phyloP scores from a whole-genome alignment of 345 rosid genomes.

The Arabidopsis thaliana region DNA sequence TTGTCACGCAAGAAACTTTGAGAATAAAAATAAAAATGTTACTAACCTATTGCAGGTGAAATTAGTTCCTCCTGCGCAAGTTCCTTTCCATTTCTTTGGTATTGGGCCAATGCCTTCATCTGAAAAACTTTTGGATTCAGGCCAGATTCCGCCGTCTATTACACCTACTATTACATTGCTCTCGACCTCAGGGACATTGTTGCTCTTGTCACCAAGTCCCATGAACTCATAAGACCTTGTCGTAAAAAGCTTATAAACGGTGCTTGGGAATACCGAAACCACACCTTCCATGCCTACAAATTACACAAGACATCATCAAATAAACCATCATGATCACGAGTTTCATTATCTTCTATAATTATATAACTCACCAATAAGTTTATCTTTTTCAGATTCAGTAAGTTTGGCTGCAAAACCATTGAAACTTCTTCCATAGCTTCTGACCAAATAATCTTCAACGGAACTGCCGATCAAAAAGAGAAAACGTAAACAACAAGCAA shows the following conservation, averaged over 20 bases:
- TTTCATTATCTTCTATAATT: neutral
- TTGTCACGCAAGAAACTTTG: neutral
- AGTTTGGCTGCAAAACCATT: constrained; percentile 57
- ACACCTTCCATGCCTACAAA: constrained; percentile 50
- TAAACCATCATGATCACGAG: neutral
- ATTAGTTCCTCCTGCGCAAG: constrained; percentile 51
- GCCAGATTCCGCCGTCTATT: constrained; percentile 62
- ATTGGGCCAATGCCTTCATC: constrained; percentile 59
- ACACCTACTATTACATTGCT: constrained; percentile 54
- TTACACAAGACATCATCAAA: neutral
- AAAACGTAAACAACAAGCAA: constrained; percentile 16
- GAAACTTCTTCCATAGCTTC: constrained; percentile 52
- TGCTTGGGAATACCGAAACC: constrained; percentile 58
- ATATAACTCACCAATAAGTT: constrained; percentile 44
- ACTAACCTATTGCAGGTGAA: neutral
- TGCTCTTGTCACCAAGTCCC: constrained; percentile 48
- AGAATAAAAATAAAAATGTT: neutral
- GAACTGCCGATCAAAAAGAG: constrained; percentile 24
- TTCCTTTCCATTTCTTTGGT: constrained; percentile 64
- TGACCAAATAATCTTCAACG: constrained; percentile 33
- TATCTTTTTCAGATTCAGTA: constrained; percentile 53
- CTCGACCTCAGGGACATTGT: constrained; percentile 21
- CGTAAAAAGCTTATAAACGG: constrained; percentile 44
- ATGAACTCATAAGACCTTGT: constrained; percentile 70
- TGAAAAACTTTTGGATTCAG: constrained; percentile 57